phyloP scores from a whole-genome alignment of 1,284 basidiomycete species.

The Cutaneotrichosporon sp. region DNA sequence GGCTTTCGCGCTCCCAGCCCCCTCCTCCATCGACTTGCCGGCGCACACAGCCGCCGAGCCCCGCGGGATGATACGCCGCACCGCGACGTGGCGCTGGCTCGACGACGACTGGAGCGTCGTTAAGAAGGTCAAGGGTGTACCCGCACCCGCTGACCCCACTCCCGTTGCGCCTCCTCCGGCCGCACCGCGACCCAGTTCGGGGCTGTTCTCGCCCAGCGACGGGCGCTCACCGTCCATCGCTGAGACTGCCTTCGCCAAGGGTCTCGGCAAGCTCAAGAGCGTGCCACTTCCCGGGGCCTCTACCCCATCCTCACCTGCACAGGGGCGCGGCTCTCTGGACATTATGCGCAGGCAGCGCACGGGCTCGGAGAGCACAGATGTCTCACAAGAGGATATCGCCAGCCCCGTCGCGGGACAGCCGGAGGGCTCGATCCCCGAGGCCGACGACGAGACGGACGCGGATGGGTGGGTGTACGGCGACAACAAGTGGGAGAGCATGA shows the following conservation, averaged over 20 bases:
- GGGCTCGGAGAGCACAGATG: constrained; percentile 21
- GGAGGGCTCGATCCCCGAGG: constrained; percentile 21
- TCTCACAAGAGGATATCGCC: constrained; percentile 19
- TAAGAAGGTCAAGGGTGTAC: constrained; percentile 4
- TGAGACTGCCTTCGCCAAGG: constrained; percentile 54
- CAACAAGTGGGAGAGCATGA: constrained; percentile 89
- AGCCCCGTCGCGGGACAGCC: neutral
- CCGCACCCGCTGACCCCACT: neutral
- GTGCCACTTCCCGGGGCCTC: constrained; percentile 25
- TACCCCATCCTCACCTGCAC: constrained; percentile 5
- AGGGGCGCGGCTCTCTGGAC: constrained; percentile 4
- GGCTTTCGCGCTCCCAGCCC: constrained; percentile 49
- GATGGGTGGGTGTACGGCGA: constrained; percentile 95
- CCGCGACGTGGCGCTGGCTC: constrained; percentile 80
- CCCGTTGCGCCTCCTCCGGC: neutral
- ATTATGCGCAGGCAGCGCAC: constrained; percentile 15
- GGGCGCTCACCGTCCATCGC: constrained; percentile 45
- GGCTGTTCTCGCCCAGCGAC: constrained; percentile 14
- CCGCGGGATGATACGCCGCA: constrained; percentile 60
- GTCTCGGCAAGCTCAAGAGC: constrained; percentile 51
- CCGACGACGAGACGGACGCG: constrained; percentile 64
- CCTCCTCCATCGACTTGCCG: constrained; percentile 57
- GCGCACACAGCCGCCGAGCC: constrained; percentile 44
- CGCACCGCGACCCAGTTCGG: constrained; percentile 24
- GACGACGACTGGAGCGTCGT: constrained; percentile 79